These are phyloP conservation scores for Rubus idaeus DNA, from an alignment of 306 rosid genomes.

Conservation along the genomic window DNA sequence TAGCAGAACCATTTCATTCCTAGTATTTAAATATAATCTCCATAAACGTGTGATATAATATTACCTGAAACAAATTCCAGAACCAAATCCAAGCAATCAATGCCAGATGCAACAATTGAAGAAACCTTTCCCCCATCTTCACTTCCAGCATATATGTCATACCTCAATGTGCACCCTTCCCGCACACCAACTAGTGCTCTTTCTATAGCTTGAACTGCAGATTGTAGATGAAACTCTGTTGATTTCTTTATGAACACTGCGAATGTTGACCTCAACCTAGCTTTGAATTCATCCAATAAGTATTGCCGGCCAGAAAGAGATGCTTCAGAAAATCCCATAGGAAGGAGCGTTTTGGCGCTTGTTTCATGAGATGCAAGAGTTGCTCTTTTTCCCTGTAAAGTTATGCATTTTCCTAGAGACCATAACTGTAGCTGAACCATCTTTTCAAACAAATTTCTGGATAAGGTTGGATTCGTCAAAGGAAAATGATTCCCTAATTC, in stretches of 20 bases:
- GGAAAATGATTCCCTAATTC: constrained; percentile 69
- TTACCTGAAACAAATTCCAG: constrained; percentile 87
- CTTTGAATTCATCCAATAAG: constrained; percentile 66
- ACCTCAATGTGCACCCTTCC: constrained; percentile 51
- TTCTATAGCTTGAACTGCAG: constrained; percentile 71
- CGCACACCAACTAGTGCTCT: constrained; percentile 73
- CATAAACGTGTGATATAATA: constrained; percentile 13
- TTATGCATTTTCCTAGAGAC: constrained; percentile 77
- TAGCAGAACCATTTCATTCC: neutral
- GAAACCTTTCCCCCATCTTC: constrained; percentile 66
- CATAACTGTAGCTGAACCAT: constrained; percentile 60
- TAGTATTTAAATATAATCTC: constrained; percentile 7
- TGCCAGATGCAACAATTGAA: constrained; percentile 68
- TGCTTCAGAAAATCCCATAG: constrained; percentile 43
- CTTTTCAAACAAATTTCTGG: constrained; percentile 52
- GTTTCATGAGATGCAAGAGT: constrained; percentile 65
- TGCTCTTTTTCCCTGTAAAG: constrained; percentile 79
- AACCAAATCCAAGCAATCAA: constrained; percentile 83
- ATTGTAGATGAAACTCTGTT: constrained; percentile 66
- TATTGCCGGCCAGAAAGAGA: constrained; percentile 43
- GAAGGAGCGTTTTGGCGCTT: constrained; percentile 51
- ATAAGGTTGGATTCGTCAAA: constrained; percentile 52
- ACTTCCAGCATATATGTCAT: constrained; percentile 54
- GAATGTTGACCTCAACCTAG: constrained; percentile 66
- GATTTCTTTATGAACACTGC: constrained; percentile 61